Base-by-base conservation (phyloP, 768 basidiomycete species). In the Amanita fuliginea region DNA sequence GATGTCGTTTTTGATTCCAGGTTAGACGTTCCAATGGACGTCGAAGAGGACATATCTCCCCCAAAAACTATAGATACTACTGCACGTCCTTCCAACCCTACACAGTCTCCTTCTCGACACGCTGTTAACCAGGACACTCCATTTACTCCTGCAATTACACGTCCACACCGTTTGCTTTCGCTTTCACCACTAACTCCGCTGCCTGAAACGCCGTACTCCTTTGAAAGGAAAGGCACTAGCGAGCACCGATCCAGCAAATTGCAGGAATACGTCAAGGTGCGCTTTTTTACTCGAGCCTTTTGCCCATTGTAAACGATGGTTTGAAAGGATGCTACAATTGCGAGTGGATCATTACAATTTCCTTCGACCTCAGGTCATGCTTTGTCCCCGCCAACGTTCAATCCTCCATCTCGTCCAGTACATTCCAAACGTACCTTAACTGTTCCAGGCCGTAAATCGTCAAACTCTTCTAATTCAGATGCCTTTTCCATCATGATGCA, bases 161-260 rank as follows among this genome's bases (percentile, higher is more conserved):
- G 30, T 19, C 24, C 30, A 33, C 10, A 14, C n/a, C 32, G 18
- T 22, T 51, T 32, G 7, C 6, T 28, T 41, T 34, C 28, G 16
- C 43, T 42, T 36, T 69, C 67, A n/a, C 64, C 66, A 11, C 51
- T 81, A 32, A 78, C 78, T 6, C 78, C 78, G 6, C 56, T 76
- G 30, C 71, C 76, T 5, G 67, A 71, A 52, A 75, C 78, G 1
- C 76, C 77, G 4, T 57, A 58, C 24, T 61, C 62, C 14, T 37
- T 56, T 1, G 61, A 54, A 51, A 48, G 34, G 2, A 34, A 24
- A 10, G 14, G 7, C 22, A 14, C 41, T 41, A 13, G 19, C n/a
- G 32, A 50, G 11, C 46, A n/a, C 18, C 18, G 18, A 9, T 32
- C 13, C 5, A 46, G 9, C 14, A 7, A 26, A 8, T 36, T 21